phyloP scores from a whole-genome alignment of 257 asterid species.

The Oldenlandia corymbosa region DNA sequence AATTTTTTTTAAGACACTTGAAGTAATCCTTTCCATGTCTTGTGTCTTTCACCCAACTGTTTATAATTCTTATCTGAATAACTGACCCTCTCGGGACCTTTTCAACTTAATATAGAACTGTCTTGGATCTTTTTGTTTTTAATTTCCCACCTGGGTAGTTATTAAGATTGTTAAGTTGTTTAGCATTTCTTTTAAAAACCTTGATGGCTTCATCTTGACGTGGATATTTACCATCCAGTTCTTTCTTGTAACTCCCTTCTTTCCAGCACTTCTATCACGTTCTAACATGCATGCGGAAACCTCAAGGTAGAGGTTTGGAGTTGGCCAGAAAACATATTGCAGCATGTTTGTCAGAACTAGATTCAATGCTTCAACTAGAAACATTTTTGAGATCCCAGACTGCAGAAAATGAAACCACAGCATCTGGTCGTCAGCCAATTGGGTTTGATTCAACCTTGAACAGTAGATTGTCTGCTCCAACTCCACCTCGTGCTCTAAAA shows the following conservation, averaged over 20 bases:
- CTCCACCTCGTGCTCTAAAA: constrained; percentile 90
- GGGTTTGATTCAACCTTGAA: constrained; percentile 94
- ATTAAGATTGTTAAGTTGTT: not conserved
- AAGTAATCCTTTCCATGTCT: not conserved
- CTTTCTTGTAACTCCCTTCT: constrained; percentile 21
- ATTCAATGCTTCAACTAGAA: constrained; percentile 66
- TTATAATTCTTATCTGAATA: not conserved
- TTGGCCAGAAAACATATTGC: constrained; percentile 83
- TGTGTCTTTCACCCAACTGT: not conserved
- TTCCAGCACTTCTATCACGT: constrained; percentile 87
- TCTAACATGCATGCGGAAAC: constrained; percentile 72
- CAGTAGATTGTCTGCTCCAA: constrained; percentile 92
- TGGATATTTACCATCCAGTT: constrained; percentile 20
- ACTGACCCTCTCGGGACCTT: not conserved
- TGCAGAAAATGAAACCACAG: constrained; percentile 68
- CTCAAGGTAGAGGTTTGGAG: constrained; percentile 97
- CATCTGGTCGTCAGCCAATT: constrained; percentile 84
- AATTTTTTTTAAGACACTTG: not conserved
- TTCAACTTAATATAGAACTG: not conserved
- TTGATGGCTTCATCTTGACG: not conserved
- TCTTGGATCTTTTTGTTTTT: no score
- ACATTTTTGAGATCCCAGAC: constrained; percentile 49
- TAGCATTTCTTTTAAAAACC: not conserved
- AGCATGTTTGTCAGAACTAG: constrained; percentile 78
- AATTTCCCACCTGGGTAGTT: not conserved